Percentiles rank a stretch among this genome's conserved stretches.
phyloP scores from a whole-genome alignment of 1,139 yeast genomes.

The Suhomyces bribrorum region DNA sequence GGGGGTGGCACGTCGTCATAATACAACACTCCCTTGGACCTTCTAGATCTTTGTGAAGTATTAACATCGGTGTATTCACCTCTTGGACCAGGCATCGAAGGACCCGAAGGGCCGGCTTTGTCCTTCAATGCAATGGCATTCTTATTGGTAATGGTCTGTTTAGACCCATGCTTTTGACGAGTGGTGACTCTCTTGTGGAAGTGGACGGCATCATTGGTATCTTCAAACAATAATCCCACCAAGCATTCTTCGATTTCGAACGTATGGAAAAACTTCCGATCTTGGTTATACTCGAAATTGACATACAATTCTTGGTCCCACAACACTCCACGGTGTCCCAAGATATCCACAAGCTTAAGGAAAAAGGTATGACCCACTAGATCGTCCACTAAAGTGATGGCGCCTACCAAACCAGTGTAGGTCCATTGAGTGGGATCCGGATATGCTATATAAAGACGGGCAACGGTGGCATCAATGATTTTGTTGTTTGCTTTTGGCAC shows the following conservation, averaged over 20 bases:
- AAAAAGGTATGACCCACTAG: slow-evolving; percentile 92
- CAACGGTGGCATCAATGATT: slow-evolving; percentile 87
- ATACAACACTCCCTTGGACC: slow-evolving; percentile 61
- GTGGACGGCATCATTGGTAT: slow-evolving; percentile 82
- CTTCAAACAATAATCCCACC: slow-evolving; percentile 89
- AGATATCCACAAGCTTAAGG: slow-evolving; percentile 81
- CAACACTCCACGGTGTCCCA: slow-evolving; percentile 79
- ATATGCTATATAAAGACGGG: slow-evolving; percentile 83
- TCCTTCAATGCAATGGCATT: slow-evolving; percentile 80
- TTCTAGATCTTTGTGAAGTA: slow-evolving; percentile 58
- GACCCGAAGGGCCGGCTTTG: slow-evolving; percentile 39
- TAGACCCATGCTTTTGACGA: slow-evolving; percentile 80
- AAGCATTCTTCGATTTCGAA: slow-evolving; percentile 90
- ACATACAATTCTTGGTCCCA: slow-evolving; percentile 97
- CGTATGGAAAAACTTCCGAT: slow-evolving; percentile 89
- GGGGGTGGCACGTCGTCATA: slow-evolving; percentile 83
- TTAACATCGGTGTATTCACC: slow-evolving; percentile 56
- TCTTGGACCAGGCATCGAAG: slow-evolving; percentile 63
- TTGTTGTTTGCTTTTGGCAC: slow-evolving; percentile 88
- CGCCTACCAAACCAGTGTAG: slow-evolving; percentile 88
- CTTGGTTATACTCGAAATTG: slow-evolving; percentile 87
- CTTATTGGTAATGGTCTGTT: slow-evolving; percentile 80
- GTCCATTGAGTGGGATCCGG: slow-evolving; percentile 84
- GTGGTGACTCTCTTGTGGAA: slow-evolving; percentile 75
- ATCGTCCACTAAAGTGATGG: slow-evolving; percentile 84